Evolutionary conservation across 805 yeast species (phyloP).

Genomic region (Kluyveromyces aestuarii): DNA sequence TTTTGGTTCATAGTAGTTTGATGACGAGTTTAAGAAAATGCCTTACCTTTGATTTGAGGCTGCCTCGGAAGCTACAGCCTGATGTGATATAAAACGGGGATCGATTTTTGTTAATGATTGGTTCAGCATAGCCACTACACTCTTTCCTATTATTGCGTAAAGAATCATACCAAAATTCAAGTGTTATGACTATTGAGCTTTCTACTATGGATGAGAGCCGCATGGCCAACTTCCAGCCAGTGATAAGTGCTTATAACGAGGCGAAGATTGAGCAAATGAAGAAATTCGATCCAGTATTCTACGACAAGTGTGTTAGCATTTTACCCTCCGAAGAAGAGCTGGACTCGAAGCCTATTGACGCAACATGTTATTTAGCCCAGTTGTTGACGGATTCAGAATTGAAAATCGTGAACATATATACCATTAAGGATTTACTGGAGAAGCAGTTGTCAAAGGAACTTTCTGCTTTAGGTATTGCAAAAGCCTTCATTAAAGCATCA

Average conservation of each 20-base stretch:
- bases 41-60: no score
- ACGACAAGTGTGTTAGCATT: slow-evolving; percentile 9
- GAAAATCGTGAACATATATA: slow-evolving; percentile 33
- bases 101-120: no score
- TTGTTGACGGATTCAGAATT: slow-evolving; percentile 29
- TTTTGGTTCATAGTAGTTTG: no score
- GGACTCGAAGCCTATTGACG: slow-evolving; percentile 17
- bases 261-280: slow-evolving; percentile 13
- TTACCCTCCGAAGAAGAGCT: slow-evolving; percentile 14
- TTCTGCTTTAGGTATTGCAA: slow-evolving; percentile 43
- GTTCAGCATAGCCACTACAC: no score
- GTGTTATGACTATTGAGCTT: background rate
- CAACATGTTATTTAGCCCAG: slow-evolving; percentile 9
- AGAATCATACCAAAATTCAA: background rate
- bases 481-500: slow-evolving; percentile 59
- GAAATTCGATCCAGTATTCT: slow-evolving; percentile 15
- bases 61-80: no score
- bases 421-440: slow-evolving; percentile 33
- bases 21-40: no score
- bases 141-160: no score
- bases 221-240: slow-evolving; percentile 10
- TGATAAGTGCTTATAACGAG: slow-evolving; percentile 15
- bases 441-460: slow-evolving; percentile 39
- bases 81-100: no score
- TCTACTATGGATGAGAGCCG: background rate